Base-by-base conservation (phyloP, 768 basidiomycete genomes). In the Exidia glandulosa region DNA sequence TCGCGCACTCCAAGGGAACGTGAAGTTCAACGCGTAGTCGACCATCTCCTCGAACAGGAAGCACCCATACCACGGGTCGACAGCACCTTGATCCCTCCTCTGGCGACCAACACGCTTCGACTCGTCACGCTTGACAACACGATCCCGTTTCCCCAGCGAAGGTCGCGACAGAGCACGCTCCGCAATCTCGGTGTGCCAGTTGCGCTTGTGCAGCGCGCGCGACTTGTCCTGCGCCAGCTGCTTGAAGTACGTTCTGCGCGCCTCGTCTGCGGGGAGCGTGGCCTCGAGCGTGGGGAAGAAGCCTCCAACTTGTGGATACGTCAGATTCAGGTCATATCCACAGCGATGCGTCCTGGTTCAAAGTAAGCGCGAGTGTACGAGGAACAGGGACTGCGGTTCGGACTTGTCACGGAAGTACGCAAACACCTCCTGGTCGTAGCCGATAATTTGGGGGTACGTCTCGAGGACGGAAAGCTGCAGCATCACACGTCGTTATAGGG, bases 391-490 rank as follows among this genome's bases (percentile, higher is more conserved):
- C 14, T n/a, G 4, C 57, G 33, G 31, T 34, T 19, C 10, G n/a
- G 25, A 57, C 5, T 23, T 57, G 50, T 2, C 25, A 9, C 79
- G 77, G 71, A 88, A 88, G 66, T 86, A 86, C 19, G 37, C 41
- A 48, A 58, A 83, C 5, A 86, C 83, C 3, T 80, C 78, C 52
- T 75, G 74, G 62, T 89, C 83, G 65, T 88, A 89, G 34, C 81
- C 84, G 57, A 90, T 87, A 30, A 89, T 72, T 66, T 88, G 87
- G 1, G 88, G 88, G 66, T 84, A 86, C 3, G 88, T 88, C 71
- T 86, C 80, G 19, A 88, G 68, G 32, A 85, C 74, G 59, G 69
- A 77, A 41, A 82, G 67, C 85, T 85, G 62, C 50, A 56, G 29
- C n/a, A 37, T 23, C 23, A 61, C n/a, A n/a, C n/a, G n/a, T n/a